Percentiles rank a stretch among this genome's conserved stretches.
Evolutionary conservation across 345 rosid genomes (phyloP).

Genomic region (Heritiera littoralis): DNA sequence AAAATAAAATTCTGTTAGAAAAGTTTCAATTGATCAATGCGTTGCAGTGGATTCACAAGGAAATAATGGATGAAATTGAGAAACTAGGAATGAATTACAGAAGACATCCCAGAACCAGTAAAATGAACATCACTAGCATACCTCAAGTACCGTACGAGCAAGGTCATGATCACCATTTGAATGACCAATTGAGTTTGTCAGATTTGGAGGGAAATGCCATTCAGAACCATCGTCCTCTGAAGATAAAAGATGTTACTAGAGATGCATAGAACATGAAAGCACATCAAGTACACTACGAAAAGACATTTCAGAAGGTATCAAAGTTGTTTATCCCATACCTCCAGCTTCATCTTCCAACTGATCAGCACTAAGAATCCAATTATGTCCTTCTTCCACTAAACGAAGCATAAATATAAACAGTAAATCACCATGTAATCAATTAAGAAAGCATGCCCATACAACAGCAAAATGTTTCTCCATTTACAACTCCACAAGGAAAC

Average conservation of each 20-base stretch:
- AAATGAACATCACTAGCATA: constrained; percentile 25
- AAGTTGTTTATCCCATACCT: constrained; percentile 34
- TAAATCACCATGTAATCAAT: background rate
- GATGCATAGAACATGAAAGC: constrained; percentile 1
- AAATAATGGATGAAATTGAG: background rate
- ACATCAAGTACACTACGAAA: background rate
- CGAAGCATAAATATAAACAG: background rate
- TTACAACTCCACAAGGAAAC: background rate
- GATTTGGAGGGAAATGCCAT: constrained; percentile 51
- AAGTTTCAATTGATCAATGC: background rate
- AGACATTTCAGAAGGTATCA: background rate
- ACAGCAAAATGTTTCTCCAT: background rate
- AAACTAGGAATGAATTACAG: background rate
- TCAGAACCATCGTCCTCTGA: constrained; percentile 56
- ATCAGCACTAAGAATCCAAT: constrained; percentile 89
- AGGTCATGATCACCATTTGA: constrained; percentile 80
- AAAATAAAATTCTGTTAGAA: background rate
- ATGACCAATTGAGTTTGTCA: constrained; percentile 67
- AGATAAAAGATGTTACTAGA: constrained; percentile 10
- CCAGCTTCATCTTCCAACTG: constrained; percentile 50
- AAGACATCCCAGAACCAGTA: background rate
- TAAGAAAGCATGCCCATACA: background rate
- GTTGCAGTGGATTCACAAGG: background rate
- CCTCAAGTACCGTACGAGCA: constrained; percentile 69
- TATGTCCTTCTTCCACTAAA: constrained; percentile 46